phyloP scores from a whole-genome alignment of 225 moss, liverwort and hornwort species.

The Asterella californica region DNA sequence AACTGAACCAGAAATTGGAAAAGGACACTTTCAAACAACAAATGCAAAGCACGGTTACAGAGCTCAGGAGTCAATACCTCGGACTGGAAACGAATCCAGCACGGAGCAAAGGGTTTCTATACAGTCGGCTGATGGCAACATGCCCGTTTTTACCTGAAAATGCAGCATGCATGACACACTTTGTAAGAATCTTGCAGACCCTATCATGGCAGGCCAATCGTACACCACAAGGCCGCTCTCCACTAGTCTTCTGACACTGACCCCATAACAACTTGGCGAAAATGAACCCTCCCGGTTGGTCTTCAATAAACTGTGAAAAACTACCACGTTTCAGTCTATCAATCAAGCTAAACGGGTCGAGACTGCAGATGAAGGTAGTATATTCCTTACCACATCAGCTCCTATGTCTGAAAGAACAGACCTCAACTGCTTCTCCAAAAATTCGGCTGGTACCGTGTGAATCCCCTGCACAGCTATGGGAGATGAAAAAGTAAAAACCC shows the following conservation, averaged over 20 bases:
- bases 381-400: conserved; percentile 71
- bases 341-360: background rate
- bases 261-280: background rate
- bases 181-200: background rate
- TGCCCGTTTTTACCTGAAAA: conserved; percentile 88
- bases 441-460: conserved; percentile 58
- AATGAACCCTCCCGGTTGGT: background rate
- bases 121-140: conserved; percentile 77
- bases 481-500: background rate
- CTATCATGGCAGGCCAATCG: background rate
- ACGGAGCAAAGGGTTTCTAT: conserved; percentile 69
- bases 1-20: background rate
- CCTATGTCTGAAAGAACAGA: conserved; percentile 87
- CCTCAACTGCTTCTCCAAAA: conserved; percentile 76
- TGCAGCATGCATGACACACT: background rate
- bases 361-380: background rate
- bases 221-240: background rate
- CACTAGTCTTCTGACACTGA: background rate
- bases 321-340: background rate
- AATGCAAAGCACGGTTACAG: background rate
- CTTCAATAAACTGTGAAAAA: background rate
- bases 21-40: background rate
- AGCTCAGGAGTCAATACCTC: conserved; percentile 48
- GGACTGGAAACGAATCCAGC: conserved; percentile 63
- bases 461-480: conserved; percentile 66